phyloP scores from a whole-genome alignment of 176 grass and related monocot genomes.

The Guadua angustifolia region DNA sequence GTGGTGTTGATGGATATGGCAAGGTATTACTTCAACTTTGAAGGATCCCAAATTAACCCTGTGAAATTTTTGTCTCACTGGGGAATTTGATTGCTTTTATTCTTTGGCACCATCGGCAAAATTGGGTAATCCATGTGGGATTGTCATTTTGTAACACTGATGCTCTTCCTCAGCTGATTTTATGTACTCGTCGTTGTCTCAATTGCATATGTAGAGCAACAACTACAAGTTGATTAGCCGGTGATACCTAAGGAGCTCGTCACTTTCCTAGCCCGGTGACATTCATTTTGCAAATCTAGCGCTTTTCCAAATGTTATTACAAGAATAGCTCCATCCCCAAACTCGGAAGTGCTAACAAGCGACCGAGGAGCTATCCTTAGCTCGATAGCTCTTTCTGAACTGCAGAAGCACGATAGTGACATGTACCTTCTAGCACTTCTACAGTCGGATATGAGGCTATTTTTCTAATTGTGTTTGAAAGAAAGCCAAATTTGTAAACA shows the following conservation, averaged over 20 bases:
- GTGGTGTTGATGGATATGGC: not conserved
- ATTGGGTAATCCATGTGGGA: not conserved
- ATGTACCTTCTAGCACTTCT: too few relatives aligned
- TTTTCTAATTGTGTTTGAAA: too few relatives aligned
- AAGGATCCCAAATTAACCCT: not conserved
- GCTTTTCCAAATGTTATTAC: too few relatives aligned
- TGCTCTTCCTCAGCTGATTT: not conserved
- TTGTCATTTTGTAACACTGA: not conserved
- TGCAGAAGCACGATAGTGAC: too few relatives aligned
- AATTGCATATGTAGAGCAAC: not conserved
- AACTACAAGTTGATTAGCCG: not conserved
- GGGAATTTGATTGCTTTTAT: conserved; percentile 1
- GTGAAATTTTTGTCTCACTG: not conserved
- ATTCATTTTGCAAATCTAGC: too few relatives aligned
- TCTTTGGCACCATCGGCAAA: not conserved
- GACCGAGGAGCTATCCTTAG: too few relatives aligned
- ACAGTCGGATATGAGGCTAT: too few relatives aligned
- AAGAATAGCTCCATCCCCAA: too few relatives aligned
- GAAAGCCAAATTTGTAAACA: too few relatives aligned
- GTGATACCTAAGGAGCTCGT: not conserved
- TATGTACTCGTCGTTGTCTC: not conserved
- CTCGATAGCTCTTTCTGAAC: too few relatives aligned
- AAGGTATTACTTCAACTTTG: not conserved
- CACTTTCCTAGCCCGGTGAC: too few relatives aligned
- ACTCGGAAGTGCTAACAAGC: too few relatives aligned